Conservation (phyloP, 345 rosid genomes). For the Acer yangbiense region DNA sequence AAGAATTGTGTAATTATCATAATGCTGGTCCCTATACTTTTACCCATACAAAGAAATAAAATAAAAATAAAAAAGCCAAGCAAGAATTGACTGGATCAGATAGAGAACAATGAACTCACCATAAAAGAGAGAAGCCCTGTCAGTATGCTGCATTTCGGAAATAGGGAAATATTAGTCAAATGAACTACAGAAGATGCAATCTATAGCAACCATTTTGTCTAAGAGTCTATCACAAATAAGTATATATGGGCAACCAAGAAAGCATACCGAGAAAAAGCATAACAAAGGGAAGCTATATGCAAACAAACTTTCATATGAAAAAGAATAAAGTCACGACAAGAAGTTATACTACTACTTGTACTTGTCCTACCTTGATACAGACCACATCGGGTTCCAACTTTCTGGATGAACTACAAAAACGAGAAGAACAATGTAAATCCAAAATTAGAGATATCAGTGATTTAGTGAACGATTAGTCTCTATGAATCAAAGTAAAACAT, state of each 20-base stretch:
- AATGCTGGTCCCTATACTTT: background rate
- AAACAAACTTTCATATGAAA: constrained; percentile 1
- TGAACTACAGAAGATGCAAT: background rate
- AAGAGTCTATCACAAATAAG: background rate
- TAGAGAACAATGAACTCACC: constrained; percentile 52
- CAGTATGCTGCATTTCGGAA: constrained; percentile 77
- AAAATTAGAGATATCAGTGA: constrained; percentile 9
- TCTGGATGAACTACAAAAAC: constrained; percentile 94
- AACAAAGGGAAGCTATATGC: background rate
- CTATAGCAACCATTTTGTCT: constrained; percentile 2
- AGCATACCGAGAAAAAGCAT: background rate
- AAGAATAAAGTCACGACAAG: constrained; percentile 1
- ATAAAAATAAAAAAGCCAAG: constrained; percentile 6
- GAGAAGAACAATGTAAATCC: constrained; percentile 12
- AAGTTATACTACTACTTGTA: constrained; percentile 13
- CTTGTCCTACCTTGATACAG: constrained; percentile 78
- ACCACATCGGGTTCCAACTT: constrained; percentile 99
- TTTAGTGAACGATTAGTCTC: background rate
- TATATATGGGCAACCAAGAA: background rate
- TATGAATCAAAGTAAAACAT: constrained; percentile 10
- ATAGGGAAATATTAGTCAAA: constrained; percentile 22
- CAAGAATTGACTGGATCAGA: constrained; percentile 7
- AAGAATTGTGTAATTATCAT: background rate
- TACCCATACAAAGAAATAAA: background rate
- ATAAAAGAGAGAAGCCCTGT: constrained; percentile 98